Evolutionary conservation across 352 stramenopile species (phyloP), one percentile per base, ranked within the genome.

Genomic region (Bremia lactucae): DNA sequence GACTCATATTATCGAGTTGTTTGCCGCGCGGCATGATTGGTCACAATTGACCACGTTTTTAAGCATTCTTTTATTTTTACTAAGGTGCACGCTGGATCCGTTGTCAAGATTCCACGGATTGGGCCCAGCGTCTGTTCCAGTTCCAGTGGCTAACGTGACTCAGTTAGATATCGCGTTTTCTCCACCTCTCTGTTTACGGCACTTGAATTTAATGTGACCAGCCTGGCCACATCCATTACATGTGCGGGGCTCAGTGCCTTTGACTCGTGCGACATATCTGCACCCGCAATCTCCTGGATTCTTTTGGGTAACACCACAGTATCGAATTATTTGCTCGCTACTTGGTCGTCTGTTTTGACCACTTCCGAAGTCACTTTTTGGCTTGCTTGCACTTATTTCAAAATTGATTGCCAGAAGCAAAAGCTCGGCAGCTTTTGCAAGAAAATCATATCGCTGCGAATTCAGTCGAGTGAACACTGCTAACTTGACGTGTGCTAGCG

Each of bases 41-140:
- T 9, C 37, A 16, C 46, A 42, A 14, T 37, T 6, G 9, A 38
- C 23, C 0, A 18, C 46, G 15, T 42, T n/a, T 0, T 36, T 42
- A 1, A 53, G 36, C 22, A 53, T 35, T 7, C 10, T 46, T 1
- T 10, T 7, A 18, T 54, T 18, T 10, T 37, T 31, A 8, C 42
- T 38, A 11, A 54, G 31, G 11, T 54, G 38, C 13, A 54, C 31
- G 10, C 31, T 54, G 6, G 46, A 43, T 11, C 23, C 46, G 38
- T 33, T 54, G 19, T 48, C 46, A 10, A 48, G 6, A 2, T 49
- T 44, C 33, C 39, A 54, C n/a, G 38, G 31, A 19, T 38, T 14
- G 4, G 8, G 9, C 11, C 25, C 16, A 2, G 15, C 8, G 8
- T 15, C 10, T 6, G 14, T 34, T 9, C 2, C 21, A 1, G 15